Conservation (phyloP, 441 rosid species). For the Dalechampia spathulata region DNA sequence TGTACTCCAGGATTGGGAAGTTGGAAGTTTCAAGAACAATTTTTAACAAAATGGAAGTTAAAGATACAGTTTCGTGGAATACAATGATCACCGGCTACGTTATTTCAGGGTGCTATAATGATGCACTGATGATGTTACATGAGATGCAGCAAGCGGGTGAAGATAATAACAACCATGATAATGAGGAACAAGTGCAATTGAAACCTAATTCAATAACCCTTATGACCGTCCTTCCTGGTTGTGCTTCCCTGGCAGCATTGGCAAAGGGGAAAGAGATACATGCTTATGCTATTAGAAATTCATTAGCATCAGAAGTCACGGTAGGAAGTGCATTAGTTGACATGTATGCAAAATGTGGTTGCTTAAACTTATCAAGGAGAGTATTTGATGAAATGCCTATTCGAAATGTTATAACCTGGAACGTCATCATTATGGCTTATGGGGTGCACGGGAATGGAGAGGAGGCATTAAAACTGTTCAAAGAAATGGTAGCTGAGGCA, state of each 20-base stretch:
- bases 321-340: slow-evolving; percentile 91
- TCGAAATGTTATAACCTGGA: slow-evolving; percentile 76
- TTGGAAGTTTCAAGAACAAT: slow-evolving; percentile 42
- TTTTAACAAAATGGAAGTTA: slow-evolving; percentile 52
- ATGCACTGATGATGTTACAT: slow-evolving; percentile 52
- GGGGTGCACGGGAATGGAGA: slow-evolving; percentile 83
- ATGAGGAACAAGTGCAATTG: slow-evolving; percentile 16
- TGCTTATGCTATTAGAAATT: slow-evolving; percentile 66
- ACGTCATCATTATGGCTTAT: slow-evolving; percentile 77
- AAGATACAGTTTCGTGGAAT: slow-evolving; percentile 81
- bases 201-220: slow-evolving; percentile 76
- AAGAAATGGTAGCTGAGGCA: slow-evolving; percentile 35
- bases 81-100: slow-evolving; percentile 73
- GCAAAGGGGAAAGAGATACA: slow-evolving; percentile 84
- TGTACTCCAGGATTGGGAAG: slow-evolving; percentile 72
- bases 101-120: slow-evolving; percentile 37
- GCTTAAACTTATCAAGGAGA: slow-evolving; percentile 45
- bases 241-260: slow-evolving; percentile 67
- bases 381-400: slow-evolving; percentile 56
- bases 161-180: slow-evolving; percentile 6
- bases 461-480: slow-evolving; percentile 58
- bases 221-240: slow-evolving; percentile 75
- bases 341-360: slow-evolving; percentile 91
- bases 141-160: slow-evolving; percentile 49
- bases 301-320: slow-evolving; percentile 56